Evolutionary conservation across 2,329 filamentous ascomycete genomes (phyloP), one percentile per base, ranked within the genome.

Genomic region (Monilinia fructicola): DNA sequence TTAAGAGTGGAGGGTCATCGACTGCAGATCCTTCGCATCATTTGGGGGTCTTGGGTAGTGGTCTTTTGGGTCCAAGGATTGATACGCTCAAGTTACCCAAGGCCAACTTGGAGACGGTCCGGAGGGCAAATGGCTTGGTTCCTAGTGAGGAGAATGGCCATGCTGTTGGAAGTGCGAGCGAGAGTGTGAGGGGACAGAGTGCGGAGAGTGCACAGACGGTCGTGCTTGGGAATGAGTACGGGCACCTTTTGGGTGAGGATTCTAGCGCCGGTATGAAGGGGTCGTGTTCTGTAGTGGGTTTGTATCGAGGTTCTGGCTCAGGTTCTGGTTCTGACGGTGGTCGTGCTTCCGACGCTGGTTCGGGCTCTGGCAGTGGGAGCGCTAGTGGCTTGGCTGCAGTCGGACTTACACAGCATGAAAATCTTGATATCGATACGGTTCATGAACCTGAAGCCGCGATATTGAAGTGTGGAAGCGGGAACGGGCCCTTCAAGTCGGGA

Each of bases 31-130:
- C 46, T 16, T n/a, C 28, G 31, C 44, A 60, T 5, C 16, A 9
- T 35, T 28, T 10, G 14, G n/a, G 21, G 16, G 3, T 35, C 21
- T 2, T 54, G 4, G 58, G 28, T 1, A 38, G 23, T 35, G 56
- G 56, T 1, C 9, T 26, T 31, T 9, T 11, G 6, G 9, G 28
- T 2, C 50, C 50, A 4, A 42, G 64, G 6, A 62, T 66, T 28
- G 56, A 60, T n/a, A 54, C 64, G n/a, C 40, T 66, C 12, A 50
- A 46, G 38, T 54, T 66, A 23, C 64, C 64, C 5, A 59, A 35
- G 16, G 28, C 48, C 3, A 35, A 42, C 11, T 40, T 66, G n/a
- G 48, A 23, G 18, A 66, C 56, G 9, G 64, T 66, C 1, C 44
- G 64, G 28, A 61, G 58, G 50, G 48, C 56, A 23, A 62, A 21